Base-by-base conservation (phyloP, 164 flowering plant genomes). In the Nymphaea colorata region DNA sequence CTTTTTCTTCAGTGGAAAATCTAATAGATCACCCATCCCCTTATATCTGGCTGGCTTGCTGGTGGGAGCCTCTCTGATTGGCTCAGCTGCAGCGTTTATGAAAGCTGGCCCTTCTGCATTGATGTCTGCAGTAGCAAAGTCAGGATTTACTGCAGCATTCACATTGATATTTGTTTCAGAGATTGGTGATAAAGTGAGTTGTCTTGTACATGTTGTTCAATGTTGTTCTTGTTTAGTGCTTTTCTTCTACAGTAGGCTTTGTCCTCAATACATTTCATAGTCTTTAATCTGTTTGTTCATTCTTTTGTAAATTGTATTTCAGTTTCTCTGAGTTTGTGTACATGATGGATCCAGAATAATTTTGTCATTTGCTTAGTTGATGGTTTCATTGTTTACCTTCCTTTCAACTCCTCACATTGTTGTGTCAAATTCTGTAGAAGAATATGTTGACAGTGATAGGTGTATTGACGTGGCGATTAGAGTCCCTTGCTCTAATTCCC, bases 141-240 rank as follows among this genome's bases (percentile, higher is more conserved):
- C 99, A 62, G 99, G 99, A 45, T 89, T 94, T 72, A 85, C 99
- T 64, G 99, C 99, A 66, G 99, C 99, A 44, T 91, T 94, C 83
- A 67, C 86, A 0, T 81, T 94, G 74, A 94, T 94, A 73, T 91
- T 87, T 87, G 96, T 94, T 66, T 94, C 99, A 69, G 99, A 94
- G 80, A 94, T 94, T 72, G 99, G 99, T 43, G 99, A 94, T 83
- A 94, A 94, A 95, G 99, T 79, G 69, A 76, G 12, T 43, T 42
- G 53, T 64, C 36, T 36, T 17, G 17, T 42, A 17, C 42, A 17
- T 64, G 7, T 55, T 66, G 42, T 18, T 18, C 14, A 47, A 8
- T 3, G 5, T 51, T 17, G 3, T 25, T 68, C 41, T 2, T 62
- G 36, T 44, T 45, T 62, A 45, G 16, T 55, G 10, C 59, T 55